Base-by-base conservation (phyloP, 192 early-diverging fungal genomes). In the Backusella mclennaniae region DNA sequence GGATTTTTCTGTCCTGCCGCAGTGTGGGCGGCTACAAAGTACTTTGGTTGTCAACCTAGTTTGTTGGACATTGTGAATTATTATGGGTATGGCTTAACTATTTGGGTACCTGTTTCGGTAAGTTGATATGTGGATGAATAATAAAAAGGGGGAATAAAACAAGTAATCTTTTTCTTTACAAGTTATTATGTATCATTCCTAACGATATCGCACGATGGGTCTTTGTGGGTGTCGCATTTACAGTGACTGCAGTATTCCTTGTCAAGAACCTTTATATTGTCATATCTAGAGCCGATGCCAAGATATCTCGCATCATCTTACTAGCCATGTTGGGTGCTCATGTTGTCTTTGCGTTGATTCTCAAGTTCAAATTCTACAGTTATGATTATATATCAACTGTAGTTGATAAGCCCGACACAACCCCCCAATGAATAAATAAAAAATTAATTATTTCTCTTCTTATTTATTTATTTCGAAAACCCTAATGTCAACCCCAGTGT, bases 61-160 rank as follows among this genome's bases (percentile, higher is more conserved):
- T 82, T 99, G n/a, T 77, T 99, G 35, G 94, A 98, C 81, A 88
- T 95, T 73, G 67, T 96, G 35, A 89, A 92, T 73, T 85, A 97
- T 31, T 97, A 96, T 80, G 98, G 97, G 17, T 99, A 99, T 80
- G 90, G 90, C 4, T 83, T 99, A 83, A 89, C 95, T 8, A 86
- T 97, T 59, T 99, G 97, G 97, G 90, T 99, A 66, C 97, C 96
- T 6, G 91, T 96, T 38, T 91, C 96, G 35, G 92, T 94, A 83
- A 76, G 86, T 76, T 38, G 36, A 1, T 1, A 38, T 19, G n/a
- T 33, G 31, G 31, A 33, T 33, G 31, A 33, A 33, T 33, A 12
- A 52, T 69, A 9, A 63, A 3, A 42, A 11, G 12, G 46, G 35
- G 36, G 46, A 1, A 69, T 29, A 52, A n/a, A 39, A 0, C 15